Evolutionary conservation across 106 monocot species (phyloP).

Genomic region (Acanthochlamys bracteata): DNA sequence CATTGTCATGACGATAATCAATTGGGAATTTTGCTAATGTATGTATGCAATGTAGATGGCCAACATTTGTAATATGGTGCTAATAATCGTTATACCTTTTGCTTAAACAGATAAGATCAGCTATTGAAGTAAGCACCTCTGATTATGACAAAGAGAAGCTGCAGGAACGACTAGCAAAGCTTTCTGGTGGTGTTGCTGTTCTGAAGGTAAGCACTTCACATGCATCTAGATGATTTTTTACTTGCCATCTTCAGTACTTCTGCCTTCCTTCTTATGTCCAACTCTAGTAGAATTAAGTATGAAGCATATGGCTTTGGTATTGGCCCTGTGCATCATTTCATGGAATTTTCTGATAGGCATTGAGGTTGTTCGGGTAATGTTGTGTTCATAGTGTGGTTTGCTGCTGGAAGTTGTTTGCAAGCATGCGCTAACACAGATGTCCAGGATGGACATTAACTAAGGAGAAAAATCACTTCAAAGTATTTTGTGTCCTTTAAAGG

Average conservation of each 20-base stretch:
- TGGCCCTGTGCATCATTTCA: too few relatives aligned
- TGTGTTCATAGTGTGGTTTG: too few relatives aligned
- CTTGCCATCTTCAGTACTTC: background rate
- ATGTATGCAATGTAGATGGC: background rate
- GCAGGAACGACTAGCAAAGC: constrained; percentile 65
- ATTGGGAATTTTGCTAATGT: background rate
- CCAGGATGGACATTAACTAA: too few relatives aligned
- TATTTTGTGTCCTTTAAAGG: too few relatives aligned
- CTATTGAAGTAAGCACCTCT: constrained; percentile 56
- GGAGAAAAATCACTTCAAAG: too few relatives aligned
- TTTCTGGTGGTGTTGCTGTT: constrained; percentile 77
- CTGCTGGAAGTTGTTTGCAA: too few relatives aligned
- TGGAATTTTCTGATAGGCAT: too few relatives aligned
- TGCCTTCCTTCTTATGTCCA: background rate
- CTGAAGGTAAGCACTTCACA: constrained; percentile 31
- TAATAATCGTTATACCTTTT: background rate
- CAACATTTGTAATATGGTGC: too few relatives aligned
- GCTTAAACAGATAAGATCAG: constrained; percentile 38
- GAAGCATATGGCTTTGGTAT: too few relatives aligned
- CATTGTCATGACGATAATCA: too few relatives aligned
- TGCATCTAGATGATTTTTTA: background rate
- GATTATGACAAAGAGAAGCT: constrained; percentile 71
- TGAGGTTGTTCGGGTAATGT: too few relatives aligned
- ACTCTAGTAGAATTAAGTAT: background rate
- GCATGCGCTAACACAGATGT: too few relatives aligned